Conservation (phyloP, 2,329 filamentous ascomycete genomes). For the Hypoxylon sp. region DNA sequence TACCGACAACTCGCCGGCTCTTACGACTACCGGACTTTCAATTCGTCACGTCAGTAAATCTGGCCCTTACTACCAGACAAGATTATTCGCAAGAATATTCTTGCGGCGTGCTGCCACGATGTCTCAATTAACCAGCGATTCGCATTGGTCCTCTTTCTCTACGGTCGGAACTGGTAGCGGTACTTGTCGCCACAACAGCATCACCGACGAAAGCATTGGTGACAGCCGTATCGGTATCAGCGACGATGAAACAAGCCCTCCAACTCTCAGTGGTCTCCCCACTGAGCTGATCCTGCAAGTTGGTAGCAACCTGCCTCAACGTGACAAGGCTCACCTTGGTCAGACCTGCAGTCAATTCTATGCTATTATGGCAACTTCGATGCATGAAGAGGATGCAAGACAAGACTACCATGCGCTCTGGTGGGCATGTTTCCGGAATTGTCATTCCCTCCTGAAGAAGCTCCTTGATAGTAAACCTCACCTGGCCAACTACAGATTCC, state of each 20-base stretch:
- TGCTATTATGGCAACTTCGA: background rate
- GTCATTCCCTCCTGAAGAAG: background rate
- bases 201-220: background rate
- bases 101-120: too few species aligned
- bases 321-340: constrained; percentile 19
- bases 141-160: background rate
- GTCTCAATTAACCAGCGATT: background rate
- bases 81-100: background rate
- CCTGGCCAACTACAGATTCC: constrained; percentile 21
- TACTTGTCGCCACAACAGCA: background rate
- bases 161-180: background rate
- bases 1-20: background rate
- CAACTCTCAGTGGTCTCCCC: background rate
- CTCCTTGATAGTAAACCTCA: background rate
- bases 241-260: too few species aligned
- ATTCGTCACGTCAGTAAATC: background rate
- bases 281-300: constrained; percentile 8
- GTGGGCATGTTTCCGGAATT: constrained; percentile 27
- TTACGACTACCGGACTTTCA: background rate
- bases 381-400: constrained; percentile 15
- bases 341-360: constrained; percentile 6
- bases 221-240: background rate
- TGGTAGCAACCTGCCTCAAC: constrained; percentile 11
- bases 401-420: constrained; percentile 28
- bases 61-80: background rate